phyloP scores from a whole-genome alignment of 1,139 yeast genomes.

The Hanseniaspora sp. region DNA sequence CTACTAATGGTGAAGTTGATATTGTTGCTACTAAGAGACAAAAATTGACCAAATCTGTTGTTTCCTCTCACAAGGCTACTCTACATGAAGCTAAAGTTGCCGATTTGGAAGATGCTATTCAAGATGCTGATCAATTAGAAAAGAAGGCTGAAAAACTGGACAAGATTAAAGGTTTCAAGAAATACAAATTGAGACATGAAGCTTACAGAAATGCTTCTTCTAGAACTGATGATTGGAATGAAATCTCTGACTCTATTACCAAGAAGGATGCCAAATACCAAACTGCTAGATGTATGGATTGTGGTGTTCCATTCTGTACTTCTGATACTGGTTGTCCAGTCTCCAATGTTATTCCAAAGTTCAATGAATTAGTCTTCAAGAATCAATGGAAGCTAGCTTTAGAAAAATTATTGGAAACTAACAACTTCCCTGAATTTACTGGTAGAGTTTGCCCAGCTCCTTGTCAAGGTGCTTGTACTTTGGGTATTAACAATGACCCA shows the following conservation, averaged over 20 bases:
- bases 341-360: constrained; percentile 92
- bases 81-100: constrained; percentile 66
- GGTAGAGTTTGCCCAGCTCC: constrained; percentile 99
- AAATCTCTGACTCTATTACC: constrained; percentile 68
- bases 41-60: constrained; percentile 37
- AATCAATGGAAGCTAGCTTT: constrained; percentile 93
- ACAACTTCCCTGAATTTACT: constrained; percentile 96
- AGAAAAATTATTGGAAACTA: constrained; percentile 86
- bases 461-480: constrained; percentile 95
- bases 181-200: constrained; percentile 81
- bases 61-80: constrained; percentile 32
- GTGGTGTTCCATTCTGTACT: constrained; percentile 98
- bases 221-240: constrained; percentile 87
- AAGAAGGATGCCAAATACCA: constrained; percentile 80
- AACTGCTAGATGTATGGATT: constrained; percentile 99
- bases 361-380: constrained; percentile 93
- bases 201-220: constrained; percentile 67
- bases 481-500: constrained; percentile 88
- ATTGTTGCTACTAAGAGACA: constrained; percentile 30
- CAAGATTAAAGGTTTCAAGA: constrained; percentile 82
- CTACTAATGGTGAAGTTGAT: constrained; percentile 70
- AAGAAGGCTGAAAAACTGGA: constrained; percentile 55
- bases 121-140: constrained; percentile 55
- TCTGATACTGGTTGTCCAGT: constrained; percentile 97
- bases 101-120: constrained; percentile 81